Percentiles rank a stretch among this genome's conserved stretches.
These are phyloP conservation scores for Penicillium glabrum DNA, from an alignment of 2,329 filamentous ascomycete genomes.

Conservation along the genomic window DNA sequence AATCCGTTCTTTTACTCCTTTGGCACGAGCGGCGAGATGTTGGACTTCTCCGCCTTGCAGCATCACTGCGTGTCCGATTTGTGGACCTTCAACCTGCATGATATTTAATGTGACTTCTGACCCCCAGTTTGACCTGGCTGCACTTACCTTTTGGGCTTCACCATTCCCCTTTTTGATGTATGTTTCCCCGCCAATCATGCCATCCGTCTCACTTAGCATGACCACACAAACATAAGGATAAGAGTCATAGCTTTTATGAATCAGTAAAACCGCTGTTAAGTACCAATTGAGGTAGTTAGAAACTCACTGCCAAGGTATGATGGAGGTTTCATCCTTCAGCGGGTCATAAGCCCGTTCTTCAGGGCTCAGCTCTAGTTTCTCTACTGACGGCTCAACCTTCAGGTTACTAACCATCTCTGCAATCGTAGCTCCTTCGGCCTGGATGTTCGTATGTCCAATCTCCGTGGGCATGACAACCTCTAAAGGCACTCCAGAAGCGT, in stretches of 20 bases:
- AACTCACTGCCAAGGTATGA: slow-evolving; percentile 26
- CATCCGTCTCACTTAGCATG: slow-evolving; percentile 29
- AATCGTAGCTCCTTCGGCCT: slow-evolving; percentile 16
- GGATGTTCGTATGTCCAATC: slow-evolving; percentile 29
- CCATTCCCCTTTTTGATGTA: slow-evolving; percentile 10
- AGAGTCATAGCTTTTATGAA: neutral
- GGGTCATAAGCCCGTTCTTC: slow-evolving; percentile 19
- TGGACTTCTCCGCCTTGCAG: slow-evolving; percentile 30
- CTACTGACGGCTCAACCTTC: slow-evolving; percentile 14
- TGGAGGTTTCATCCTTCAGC: slow-evolving; percentile 12
- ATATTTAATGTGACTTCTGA: slow-evolving; percentile 8
- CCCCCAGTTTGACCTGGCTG: neutral
- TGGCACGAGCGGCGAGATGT: slow-evolving; percentile 26
- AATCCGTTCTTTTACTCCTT: slow-evolving; percentile 25
- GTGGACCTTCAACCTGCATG: slow-evolving; percentile 1
- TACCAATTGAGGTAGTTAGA: neutral
- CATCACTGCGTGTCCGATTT: slow-evolving; percentile 14
- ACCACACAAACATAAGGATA: slow-evolving; percentile 30
- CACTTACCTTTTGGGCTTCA: neutral
- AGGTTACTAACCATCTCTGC: slow-evolving; percentile 15
- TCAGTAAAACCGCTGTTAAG: neutral
- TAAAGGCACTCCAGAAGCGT: slow-evolving; percentile 21
- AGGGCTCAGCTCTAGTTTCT: slow-evolving; percentile 11
- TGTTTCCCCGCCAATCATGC: slow-evolving; percentile 32
- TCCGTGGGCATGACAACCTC: slow-evolving; percentile 24